phyloP scores from a whole-genome alignment of 2,329 filamentous ascomycete genomes.

The Colletotrichum truncatum region DNA sequence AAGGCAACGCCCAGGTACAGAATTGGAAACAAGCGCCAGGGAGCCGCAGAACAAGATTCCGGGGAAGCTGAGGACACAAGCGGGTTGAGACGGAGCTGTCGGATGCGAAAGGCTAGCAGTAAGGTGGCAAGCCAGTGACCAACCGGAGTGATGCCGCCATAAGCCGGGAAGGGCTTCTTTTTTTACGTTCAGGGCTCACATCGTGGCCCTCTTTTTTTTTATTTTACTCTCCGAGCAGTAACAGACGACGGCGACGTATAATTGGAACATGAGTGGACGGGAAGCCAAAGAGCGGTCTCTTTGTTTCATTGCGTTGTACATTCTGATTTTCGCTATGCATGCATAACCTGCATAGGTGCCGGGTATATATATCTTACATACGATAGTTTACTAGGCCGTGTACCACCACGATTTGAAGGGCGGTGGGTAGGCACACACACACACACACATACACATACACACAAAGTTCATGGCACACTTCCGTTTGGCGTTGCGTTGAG shows the following conservation, averaged over 20 bases:
- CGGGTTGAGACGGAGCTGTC: constrained; percentile 44
- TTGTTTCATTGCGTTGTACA: constrained; percentile 3
- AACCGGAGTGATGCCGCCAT: constrained; percentile 16
- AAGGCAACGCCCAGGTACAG: constrained; percentile 14
- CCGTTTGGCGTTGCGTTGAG: constrained; percentile 28
- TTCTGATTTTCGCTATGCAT: constrained; percentile 3
- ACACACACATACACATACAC: neutral
- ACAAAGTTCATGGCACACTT: neutral
- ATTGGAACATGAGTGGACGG: constrained; percentile 25
- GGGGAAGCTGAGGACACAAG: constrained; percentile 33
- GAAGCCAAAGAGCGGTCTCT: neutral
- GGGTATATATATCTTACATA: constrained; percentile 6
- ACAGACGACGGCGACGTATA: constrained; percentile 17
- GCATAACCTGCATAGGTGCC: neutral
- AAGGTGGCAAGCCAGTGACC: constrained; percentile 26
- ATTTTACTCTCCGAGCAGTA: too few relatives aligned
- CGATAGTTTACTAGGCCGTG: neutral
- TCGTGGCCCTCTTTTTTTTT: neutral
- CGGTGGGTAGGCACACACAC: neutral
- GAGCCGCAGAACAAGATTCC: constrained; percentile 6
- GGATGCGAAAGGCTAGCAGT: constrained; percentile 44
- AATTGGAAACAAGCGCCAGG: constrained; percentile 24
- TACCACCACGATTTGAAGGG: constrained; percentile 12
- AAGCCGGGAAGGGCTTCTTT: neutral
- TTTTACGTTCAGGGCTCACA: neutral